phyloP scores from a whole-genome alignment of 192 early-diverging fungal species.

The Thoreauomyces humboldtii region DNA sequence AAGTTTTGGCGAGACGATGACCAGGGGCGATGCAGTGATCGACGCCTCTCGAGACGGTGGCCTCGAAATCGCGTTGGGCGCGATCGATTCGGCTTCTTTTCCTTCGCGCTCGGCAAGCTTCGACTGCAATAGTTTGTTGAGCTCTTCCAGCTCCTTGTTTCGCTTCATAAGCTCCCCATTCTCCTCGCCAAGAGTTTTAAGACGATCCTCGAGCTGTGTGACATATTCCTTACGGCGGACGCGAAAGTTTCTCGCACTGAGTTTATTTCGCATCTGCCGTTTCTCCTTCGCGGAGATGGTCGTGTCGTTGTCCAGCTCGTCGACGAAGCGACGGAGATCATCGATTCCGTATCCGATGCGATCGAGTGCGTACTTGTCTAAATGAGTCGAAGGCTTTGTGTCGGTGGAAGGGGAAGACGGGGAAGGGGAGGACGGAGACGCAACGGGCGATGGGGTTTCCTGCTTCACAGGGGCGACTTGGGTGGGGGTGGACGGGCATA shows the following conservation, averaged over 20 bases:
- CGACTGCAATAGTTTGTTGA: not conserved
- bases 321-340: constrained; percentile 19
- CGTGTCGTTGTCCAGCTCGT: constrained; percentile 13
- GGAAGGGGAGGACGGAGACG: too few relatives aligned
- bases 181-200: not conserved
- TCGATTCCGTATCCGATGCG: constrained; percentile 7
- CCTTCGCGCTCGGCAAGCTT: not conserved
- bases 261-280: constrained; percentile 19
- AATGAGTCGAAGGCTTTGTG: too few relatives aligned
- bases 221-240: constrained; percentile 22
- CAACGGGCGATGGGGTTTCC: too few relatives aligned
- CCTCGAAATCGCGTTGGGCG: not conserved
- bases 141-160: constrained; percentile 3
- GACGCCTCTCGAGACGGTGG: not conserved
- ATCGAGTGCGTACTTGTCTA: constrained; percentile 10
- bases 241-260: constrained; percentile 15
- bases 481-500: too few relatives aligned
- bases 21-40: not conserved
- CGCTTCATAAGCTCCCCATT: not conserved
- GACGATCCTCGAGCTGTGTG: constrained; percentile 5
- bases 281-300: constrained; percentile 20
- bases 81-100: not conserved
- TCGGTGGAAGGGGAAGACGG: too few relatives aligned
- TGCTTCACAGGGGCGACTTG: too few relatives aligned
- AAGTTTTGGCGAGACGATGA: not conserved